Evolutionary conservation across 2,329 filamentous ascomycete genomes (phyloP), one percentile per base, ranked within the genome.

Genomic region (Fusarium musae): DNA sequence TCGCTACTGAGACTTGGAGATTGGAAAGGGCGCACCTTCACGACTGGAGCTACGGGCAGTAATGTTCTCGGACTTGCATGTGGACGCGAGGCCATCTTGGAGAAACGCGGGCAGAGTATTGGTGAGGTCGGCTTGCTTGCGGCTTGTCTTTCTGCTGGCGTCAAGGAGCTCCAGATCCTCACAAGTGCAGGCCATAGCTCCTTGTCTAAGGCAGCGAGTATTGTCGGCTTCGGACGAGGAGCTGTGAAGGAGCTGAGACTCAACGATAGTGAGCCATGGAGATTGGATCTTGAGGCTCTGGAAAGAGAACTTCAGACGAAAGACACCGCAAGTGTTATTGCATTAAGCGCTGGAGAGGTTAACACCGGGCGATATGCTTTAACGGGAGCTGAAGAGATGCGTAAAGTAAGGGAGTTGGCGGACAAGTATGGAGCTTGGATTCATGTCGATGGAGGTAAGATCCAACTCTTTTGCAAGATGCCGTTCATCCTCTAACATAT

Each of bases 151-250:
- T 84, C 83, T 47, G 90, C 92, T 0, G 90, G 91, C 0, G 82
- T 97, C 19, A 85, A 85, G 23, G 88, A 91, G 30, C 85, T 98
- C 11, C 93, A 94, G 78, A 86, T 98, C 12, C 84, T 98, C 66
- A 95, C 93, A 2, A 94, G 93, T 44, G 88, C 92, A 74, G 93
- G 92, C 0, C 96, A 98, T 80, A 97, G 94, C 47, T 97, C 93
- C 5, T 84, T 97, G 4, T 87, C 87, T 59, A 98, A 98, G 83
- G 94, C 95, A 16, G 94, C 95, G 1, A 92, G 93, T 43, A 85
- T 97, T 2, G 86, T 97, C 7, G 96, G 96, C 1, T 84, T 98
- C 17, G 96, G 96, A 0, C 86, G 93, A 43, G 81, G 82, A 15
- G 89, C 89, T 23, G 89, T 98, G 19, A 89, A 89, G 73, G 87